These are phyloP conservation scores for Camillea tinctor DNA, from an alignment of 2,329 filamentous ascomycete species.

Conservation along the genomic window DNA sequence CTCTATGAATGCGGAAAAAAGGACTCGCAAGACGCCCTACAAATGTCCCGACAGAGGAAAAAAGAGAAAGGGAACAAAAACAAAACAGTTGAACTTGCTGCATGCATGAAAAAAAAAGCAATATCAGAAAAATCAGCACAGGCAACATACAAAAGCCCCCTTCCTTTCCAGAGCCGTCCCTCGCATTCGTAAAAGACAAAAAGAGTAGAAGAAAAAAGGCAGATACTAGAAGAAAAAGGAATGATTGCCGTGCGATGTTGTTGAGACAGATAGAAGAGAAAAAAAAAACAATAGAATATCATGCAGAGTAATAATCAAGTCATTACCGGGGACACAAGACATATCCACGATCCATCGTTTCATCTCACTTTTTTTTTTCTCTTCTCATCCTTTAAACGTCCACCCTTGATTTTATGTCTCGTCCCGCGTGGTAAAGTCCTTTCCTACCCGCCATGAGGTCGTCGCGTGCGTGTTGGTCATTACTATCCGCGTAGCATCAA, in stretches of 20 bases:
- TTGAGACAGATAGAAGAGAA: conserved; percentile 10
- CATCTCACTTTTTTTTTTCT: background rate
- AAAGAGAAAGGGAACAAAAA: conserved; percentile 14
- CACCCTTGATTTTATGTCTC: background rate
- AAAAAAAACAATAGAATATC: conserved; percentile 15
- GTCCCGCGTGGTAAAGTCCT: background rate
- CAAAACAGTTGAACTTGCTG: conserved; percentile 19
- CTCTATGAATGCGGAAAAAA: conserved; percentile 4
- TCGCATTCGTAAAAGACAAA: conserved; percentile 8
- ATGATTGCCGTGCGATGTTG: conserved; percentile 2
- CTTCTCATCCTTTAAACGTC: conserved; percentile 5
- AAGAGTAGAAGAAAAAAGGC: conserved; percentile 4
- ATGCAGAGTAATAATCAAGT: conserved; percentile 23
- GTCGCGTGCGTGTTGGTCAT: background rate
- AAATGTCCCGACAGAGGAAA: conserved; percentile 2
- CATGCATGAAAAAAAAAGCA: conserved; percentile 19
- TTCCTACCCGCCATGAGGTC: background rate
- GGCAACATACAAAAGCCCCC: conserved; percentile 10
- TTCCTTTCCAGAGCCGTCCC: conserved; percentile 10
- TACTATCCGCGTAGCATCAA: background rate
- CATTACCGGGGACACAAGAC: conserved; percentile 16
- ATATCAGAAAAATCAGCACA: conserved; percentile 5
- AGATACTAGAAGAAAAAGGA: background rate
- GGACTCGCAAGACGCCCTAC: conserved; percentile 15
- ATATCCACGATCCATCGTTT: background rate